Conservation (phyloP, 495 filamentous ascomycete genomes). For the Chlorociboria aeruginascens region DNA sequence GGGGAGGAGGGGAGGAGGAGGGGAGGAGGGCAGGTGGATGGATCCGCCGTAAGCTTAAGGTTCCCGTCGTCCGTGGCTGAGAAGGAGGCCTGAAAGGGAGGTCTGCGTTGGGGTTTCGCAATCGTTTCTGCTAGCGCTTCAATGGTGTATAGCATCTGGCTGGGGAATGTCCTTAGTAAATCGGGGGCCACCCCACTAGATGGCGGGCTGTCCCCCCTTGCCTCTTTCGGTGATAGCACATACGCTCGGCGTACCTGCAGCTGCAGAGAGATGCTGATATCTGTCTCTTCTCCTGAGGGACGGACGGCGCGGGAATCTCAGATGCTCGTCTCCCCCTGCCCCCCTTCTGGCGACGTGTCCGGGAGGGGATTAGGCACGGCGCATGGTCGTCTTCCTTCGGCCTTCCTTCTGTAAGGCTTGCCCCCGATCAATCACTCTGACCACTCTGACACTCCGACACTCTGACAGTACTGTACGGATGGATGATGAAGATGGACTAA, state of each 20-base stretch:
- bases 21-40: too few relatives aligned
- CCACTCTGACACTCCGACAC: constrained; percentile 4
- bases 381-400: background rate
- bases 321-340: background rate
- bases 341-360: too few relatives aligned
- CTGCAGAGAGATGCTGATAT: background rate
- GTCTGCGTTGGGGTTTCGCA: background rate
- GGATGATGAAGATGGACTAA: too few relatives aligned
- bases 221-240: background rate
- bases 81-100: background rate
- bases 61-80: background rate
- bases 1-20: too few relatives aligned
- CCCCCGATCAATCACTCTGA: constrained; percentile 1
- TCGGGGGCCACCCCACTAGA: background rate
- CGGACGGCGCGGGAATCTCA: too few relatives aligned
- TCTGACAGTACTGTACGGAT: too few relatives aligned
- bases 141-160: background rate
- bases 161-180: background rate
- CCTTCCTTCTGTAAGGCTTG: background rate
- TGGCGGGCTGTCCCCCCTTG: background rate
- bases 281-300: background rate
- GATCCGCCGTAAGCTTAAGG: too few relatives aligned
- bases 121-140: constrained; percentile 9
- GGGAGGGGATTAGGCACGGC: too few relatives aligned
- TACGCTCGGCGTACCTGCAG: background rate